Evolutionary conservation across 768 basidiomycete genomes (phyloP), one percentile per base, ranked within the genome.

Genomic region (Russula sp.): DNA sequence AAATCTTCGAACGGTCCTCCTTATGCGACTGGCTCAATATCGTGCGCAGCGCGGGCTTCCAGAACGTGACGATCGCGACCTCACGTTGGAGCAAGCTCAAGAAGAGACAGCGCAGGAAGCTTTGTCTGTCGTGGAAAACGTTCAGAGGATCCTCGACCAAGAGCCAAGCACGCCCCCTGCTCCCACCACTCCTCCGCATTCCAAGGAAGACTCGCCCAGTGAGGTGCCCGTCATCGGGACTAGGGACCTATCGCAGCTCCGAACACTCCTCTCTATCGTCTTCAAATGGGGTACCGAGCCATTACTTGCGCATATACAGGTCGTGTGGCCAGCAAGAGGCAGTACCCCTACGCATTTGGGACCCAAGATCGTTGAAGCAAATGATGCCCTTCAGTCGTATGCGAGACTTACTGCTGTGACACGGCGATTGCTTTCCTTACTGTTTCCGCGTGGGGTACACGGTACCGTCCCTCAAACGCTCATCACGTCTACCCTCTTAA

Each of bases 231-330:
- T 76, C 13, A 75, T 92, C 60, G 90, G 89, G 0, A 81, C 85
- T 1, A 81, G 87, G 55, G 90, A 93, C 72, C 71, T 91, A 35
- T 73, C 77, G 6, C 75, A 82, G 62, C 71, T 92, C 2, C 80
- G 85, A 27, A 86, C 84, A 0, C 76, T 91, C 35, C 70, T 89
- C 16, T 82, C 87, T 14, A 79, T 92, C 63, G 71, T 81, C 32
- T 88, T 92, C 70, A 85, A 83, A 66, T 90, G 89, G 90, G 87
- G 83, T 7, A 72, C 83, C 3, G 80, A 85, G 14, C 82, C 82
- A 3, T 70, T 86, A 4, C 75, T 88, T 44, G 66, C 71, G 13
- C 77, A 75, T 55, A 73, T 84, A n/a, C 69, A 70, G 31, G 71
- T 72, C 55, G 70, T 74, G 44, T 81, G 78, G 81, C 75, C 77